Percentiles rank a stretch among this genome's conserved stretches.
Conservation (phyloP, 345 rosid species). For the Limnanthes douglasii region DNA sequence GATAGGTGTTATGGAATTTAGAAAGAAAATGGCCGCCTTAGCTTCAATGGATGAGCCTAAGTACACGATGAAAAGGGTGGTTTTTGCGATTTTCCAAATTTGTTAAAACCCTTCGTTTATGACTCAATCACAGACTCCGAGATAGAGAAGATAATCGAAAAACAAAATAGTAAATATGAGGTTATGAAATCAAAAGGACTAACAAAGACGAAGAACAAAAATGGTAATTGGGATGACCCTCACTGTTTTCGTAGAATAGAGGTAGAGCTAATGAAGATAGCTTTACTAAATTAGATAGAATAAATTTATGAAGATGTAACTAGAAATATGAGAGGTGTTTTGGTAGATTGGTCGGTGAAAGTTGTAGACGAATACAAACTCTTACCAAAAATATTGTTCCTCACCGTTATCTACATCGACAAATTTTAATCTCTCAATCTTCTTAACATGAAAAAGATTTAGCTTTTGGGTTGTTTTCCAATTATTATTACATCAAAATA, state of each 20-base stretch:
- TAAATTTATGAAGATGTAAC: constrained; percentile 43
- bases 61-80: constrained; percentile 11
- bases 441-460: constrained; percentile 39
- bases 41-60: constrained; percentile 1
- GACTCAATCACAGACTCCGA: no score
- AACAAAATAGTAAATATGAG: background rate
- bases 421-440: constrained; percentile 33
- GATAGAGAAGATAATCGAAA: constrained; percentile 5
- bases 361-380: constrained; percentile 63
- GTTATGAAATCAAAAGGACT: no score
- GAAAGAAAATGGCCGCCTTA: constrained; percentile 10
- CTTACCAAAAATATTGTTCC: constrained; percentile 37
- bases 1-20: constrained; percentile 9
- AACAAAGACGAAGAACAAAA: constrained; percentile 5
- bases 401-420: constrained; percentile 36
- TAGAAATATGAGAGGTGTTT: constrained; percentile 51
- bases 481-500: constrained; percentile 87
- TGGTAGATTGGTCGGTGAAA: constrained; percentile 72
- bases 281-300: constrained; percentile 51
- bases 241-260: constrained; percentile 13
- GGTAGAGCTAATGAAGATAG: constrained; percentile 29
- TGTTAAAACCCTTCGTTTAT: constrained; percentile 1
- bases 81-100: constrained; percentile 11
- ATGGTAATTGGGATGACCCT: constrained; percentile 14
- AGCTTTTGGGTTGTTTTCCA: constrained; percentile 54